phyloP scores from a whole-genome alignment of 441 rosid genomes.

The Arabidopsis lyrata region DNA sequence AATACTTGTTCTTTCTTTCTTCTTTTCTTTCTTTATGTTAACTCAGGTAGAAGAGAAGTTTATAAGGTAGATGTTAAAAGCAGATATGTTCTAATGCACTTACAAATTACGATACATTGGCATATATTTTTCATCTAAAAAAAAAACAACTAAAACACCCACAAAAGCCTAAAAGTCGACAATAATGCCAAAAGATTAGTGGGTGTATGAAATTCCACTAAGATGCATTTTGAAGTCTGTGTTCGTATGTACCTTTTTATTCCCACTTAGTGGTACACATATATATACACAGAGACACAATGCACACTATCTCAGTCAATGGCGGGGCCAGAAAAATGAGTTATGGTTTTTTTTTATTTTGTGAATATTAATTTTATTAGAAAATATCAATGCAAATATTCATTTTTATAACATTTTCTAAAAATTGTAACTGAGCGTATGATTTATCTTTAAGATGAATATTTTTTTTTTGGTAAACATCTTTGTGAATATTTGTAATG shows the following conservation, averaged over 20 bases:
- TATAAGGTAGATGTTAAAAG: conserved; percentile 28
- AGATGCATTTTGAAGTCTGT: conserved; percentile 43
- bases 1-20: too few species aligned
- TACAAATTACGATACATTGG: conserved; percentile 19
- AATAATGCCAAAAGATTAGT: conserved; percentile 47
- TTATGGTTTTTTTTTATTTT: too few species aligned
- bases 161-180: conserved; percentile 40
- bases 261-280: conserved; percentile 43
- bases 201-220: conserved; percentile 47
- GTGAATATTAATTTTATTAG: too few species aligned
- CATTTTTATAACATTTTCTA: too few species aligned
- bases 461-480: too few species aligned
- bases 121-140: conserved; percentile 30
- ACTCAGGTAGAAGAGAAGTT: conserved; percentile 18
- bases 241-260: conserved; percentile 44
- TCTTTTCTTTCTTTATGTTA: too few species aligned
- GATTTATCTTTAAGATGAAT: too few species aligned
- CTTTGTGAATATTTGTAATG: too few species aligned
- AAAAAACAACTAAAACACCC: conserved; percentile 36
- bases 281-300: conserved; percentile 28
- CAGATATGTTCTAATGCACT: conserved; percentile 40
- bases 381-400: too few species aligned
- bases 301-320: conserved; percentile 19
- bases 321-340: too few species aligned
- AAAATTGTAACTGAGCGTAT: too few species aligned